Percentiles rank a stretch among this genome's conserved stretches.
phyloP scores from a whole-genome alignment of 371 early-diverging fungal species.

The Syncephalastrum monosporum region DNA sequence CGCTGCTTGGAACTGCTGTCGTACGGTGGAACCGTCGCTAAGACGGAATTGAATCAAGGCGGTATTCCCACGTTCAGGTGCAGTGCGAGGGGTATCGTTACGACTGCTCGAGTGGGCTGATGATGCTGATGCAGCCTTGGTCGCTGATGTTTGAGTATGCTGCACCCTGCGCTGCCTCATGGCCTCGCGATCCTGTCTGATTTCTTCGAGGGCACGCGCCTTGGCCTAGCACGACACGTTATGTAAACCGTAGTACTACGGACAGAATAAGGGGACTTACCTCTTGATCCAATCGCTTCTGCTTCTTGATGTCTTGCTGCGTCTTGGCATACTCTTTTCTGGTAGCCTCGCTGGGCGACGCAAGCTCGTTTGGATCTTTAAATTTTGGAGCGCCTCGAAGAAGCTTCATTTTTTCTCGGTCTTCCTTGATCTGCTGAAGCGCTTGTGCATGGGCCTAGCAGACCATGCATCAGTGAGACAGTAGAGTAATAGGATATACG shows the following conservation, averaged over 20 bases:
- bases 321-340: neutral
- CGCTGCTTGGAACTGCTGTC: slow-evolving; percentile 22
- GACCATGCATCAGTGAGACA: neutral
- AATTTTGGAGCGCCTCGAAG: slow-evolving; percentile 3
- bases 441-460: slow-evolving; percentile 18
- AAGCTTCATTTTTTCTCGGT: slow-evolving; percentile 19
- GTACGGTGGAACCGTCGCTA: slow-evolving; percentile 24
- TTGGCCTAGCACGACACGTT: slow-evolving; percentile 7
- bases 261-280: slow-evolving; percentile 1
- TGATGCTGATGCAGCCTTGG: neutral
- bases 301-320: slow-evolving; percentile 11
- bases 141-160: neutral
- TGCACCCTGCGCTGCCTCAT: slow-evolving; percentile 7
- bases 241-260: too few relatives aligned
- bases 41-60: slow-evolving; percentile 25
- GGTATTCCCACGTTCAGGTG: neutral
- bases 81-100: neutral
- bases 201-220: slow-evolving; percentile 20
- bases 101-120: neutral
- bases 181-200: slow-evolving; percentile 29
- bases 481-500: neutral
- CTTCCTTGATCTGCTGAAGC: slow-evolving; percentile 23
- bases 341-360: neutral
- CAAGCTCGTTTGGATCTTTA: too few relatives aligned
- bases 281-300: slow-evolving; percentile 17